These are phyloP conservation scores for Fonsecaea monophora DNA, from an alignment of 2,329 filamentous ascomycete species.

Conservation along the genomic window DNA sequence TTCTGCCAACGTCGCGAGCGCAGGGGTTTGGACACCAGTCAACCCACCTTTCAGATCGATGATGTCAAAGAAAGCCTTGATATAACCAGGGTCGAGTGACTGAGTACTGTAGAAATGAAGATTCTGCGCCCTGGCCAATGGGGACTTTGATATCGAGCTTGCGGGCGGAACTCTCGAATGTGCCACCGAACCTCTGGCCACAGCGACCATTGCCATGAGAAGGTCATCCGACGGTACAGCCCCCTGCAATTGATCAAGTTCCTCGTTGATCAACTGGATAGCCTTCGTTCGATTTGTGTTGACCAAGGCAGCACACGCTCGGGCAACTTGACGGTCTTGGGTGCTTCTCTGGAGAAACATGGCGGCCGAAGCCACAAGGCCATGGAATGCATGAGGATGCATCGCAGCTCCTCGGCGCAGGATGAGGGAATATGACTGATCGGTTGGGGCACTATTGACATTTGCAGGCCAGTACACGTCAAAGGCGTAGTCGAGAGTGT, in stretches of 20 bases:
- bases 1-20: not conserved
- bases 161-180: not conserved
- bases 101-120: constrained; percentile 6
- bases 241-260: not conserved
- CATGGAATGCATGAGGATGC: not conserved
- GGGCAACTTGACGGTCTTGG: constrained; percentile 3
- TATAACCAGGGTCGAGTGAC: not conserved
- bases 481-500: not conserved
- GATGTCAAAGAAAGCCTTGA: not conserved
- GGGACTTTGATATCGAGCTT: not conserved
- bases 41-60: not conserved
- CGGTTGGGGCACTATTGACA: not conserved
- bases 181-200: not conserved
- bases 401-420: not conserved
- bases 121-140: not conserved
- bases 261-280: not conserved
- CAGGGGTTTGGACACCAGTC: not conserved
- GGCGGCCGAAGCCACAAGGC: not conserved
- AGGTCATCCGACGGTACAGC: not conserved
- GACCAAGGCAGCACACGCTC: not conserved
- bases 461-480: not conserved
- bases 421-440: not conserved
- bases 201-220: not conserved
- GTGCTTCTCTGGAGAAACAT: constrained; percentile 1
- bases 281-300: not conserved